phyloP scores from a whole-genome alignment of 345 rosid genomes.

The Hibiscus trionum region DNA sequence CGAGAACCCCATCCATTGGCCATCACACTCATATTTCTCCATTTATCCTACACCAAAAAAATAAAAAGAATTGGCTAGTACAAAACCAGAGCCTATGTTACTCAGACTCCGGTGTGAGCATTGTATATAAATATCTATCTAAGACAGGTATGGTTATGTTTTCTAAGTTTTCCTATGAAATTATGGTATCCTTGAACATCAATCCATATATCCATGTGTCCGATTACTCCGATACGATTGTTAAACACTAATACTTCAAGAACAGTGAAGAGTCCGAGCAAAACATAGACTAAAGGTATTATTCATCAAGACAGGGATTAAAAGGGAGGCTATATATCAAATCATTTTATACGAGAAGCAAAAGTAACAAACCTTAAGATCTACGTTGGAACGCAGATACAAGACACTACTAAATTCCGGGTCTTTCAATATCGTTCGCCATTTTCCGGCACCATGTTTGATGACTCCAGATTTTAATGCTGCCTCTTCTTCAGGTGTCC shows the following conservation, averaged over 20 bases:
- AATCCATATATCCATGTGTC: background rate
- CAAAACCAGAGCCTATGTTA: background rate
- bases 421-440: conserved; percentile 97
- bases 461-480: conserved; percentile 88
- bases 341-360: background rate
- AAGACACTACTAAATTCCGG: conserved; percentile 83
- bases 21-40: conserved; percentile 99
- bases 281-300: no score
- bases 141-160: background rate
- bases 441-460: conserved; percentile 85
- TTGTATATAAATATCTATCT: background rate
- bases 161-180: background rate
- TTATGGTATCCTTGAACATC: background rate
- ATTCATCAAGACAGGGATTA: background rate
- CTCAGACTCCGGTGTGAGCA: background rate
- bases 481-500: conserved; percentile 96
- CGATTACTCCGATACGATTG: no score
- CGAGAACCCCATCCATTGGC: conserved; percentile 90
- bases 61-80: conserved; percentile 5
- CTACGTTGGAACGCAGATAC: conserved; percentile 90
- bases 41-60: conserved; percentile 61
- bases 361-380: conserved; percentile 65
- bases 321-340: background rate
- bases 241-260: background rate
- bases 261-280: background rate